These are phyloP conservation scores for Astrocystis sublimbata DNA, from an alignment of 495 filamentous ascomycete species.

Conservation along the genomic window DNA sequence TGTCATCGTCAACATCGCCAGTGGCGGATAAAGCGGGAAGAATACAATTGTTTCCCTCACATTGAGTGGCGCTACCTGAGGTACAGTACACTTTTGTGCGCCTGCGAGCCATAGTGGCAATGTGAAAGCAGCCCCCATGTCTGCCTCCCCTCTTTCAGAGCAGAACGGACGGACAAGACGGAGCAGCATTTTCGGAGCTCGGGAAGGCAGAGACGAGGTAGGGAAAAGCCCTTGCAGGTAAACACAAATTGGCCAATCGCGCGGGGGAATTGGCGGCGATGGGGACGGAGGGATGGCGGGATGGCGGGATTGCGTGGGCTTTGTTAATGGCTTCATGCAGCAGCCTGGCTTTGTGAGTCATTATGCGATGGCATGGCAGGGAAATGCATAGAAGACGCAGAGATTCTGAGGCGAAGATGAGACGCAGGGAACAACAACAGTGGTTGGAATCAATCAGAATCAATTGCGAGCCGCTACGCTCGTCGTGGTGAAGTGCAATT, in stretches of 20 bases:
- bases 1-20: not conserved
- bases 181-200: conserved; percentile 9
- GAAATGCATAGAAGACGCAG: conserved; percentile 10
- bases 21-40: conserved; percentile 13
- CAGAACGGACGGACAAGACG: not conserved
- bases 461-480: conserved; percentile 14
- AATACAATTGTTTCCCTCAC: not conserved
- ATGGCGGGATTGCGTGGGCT: conserved; percentile 9
- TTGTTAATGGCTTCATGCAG: conserved; percentile 24
- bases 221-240: not conserved
- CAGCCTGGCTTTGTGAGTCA: conserved; percentile 26
- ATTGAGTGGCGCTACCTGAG: not conserved
- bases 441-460: not conserved
- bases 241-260: conserved; percentile 35
- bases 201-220: conserved; percentile 1
- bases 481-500: conserved; percentile 21
- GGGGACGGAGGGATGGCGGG: too few species aligned
- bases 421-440: not conserved
- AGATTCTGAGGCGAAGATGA: conserved; percentile 16
- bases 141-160: not conserved
- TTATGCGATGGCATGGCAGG: conserved; percentile 18
- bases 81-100: not conserved
- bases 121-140: not conserved
- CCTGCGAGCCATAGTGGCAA: not conserved
- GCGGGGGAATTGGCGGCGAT: conserved; percentile 18